Percentiles rank a stretch among this genome's conserved stretches.
Evolutionary conservation across 441 rosid species (phyloP).

Genomic region (Pelargonium myrrhifolium): DNA sequence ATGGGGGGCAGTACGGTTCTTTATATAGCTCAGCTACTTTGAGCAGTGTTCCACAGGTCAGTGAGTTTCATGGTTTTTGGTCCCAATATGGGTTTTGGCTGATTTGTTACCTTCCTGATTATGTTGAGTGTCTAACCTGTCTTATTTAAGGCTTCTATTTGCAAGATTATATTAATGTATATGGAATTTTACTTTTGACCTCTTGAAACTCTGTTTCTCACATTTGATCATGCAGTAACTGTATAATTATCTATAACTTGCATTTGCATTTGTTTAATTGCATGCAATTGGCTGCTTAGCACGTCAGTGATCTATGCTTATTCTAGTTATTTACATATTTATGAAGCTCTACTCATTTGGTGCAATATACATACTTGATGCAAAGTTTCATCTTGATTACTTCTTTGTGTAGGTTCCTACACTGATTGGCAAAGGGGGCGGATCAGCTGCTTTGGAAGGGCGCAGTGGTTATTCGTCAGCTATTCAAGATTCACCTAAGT

Average conservation of each 20-base stretch:
- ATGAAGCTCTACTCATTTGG: neutral
- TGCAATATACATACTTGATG: neutral
- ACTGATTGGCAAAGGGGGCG: slow-evolving; percentile 44
- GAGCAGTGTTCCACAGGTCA: slow-evolving; percentile 56
- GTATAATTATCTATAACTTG: neutral
- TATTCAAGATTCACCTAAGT: slow-evolving; percentile 76
- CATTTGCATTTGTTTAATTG: neutral
- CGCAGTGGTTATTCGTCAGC: slow-evolving; percentile 62
- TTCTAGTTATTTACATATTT: neutral
- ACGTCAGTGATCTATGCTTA: neutral
- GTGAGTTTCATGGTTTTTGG: slow-evolving; percentile 6
- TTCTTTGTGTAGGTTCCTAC: slow-evolving; percentile 36
- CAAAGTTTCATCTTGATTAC: slow-evolving; percentile 6
- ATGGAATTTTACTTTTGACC: neutral
- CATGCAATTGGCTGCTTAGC: neutral
- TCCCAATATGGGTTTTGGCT: neutral
- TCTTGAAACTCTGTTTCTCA: neutral
- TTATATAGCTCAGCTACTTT: slow-evolving; percentile 50
- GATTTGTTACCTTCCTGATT: neutral
- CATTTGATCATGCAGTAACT: neutral
- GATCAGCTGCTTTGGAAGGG: slow-evolving; percentile 54
- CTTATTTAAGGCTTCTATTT: neutral
- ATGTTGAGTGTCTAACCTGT: neutral
- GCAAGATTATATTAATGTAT: neutral
- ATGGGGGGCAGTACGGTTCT: slow-evolving; percentile 62